Conservation (phyloP, 2,329 filamentous ascomycete species). For the Geosmithia putterillii region DNA sequence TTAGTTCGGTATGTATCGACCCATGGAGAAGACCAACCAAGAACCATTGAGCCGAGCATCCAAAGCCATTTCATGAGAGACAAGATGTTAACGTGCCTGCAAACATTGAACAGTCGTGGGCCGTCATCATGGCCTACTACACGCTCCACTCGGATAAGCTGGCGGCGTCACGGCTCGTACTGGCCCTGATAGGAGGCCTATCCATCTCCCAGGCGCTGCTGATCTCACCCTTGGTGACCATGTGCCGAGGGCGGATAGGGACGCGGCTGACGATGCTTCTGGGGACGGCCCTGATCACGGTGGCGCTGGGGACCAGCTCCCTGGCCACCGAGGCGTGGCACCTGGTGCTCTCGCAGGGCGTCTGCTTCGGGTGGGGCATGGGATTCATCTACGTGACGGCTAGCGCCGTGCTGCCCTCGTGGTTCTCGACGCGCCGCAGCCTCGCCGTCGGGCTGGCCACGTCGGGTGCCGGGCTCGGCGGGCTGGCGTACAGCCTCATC, state of each 20-base stretch:
- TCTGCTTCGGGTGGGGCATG: conserved; percentile 49
- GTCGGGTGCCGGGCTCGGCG: conserved; percentile 33
- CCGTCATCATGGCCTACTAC: conserved; percentile 45
- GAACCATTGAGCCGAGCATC: no score
- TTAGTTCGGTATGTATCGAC: conserved; percentile 18
- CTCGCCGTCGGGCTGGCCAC: conserved; percentile 45
- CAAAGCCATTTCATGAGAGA: neutral
- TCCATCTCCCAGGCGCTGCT: conserved; percentile 31
- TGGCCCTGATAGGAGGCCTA: conserved; percentile 47
- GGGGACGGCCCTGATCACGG: conserved; percentile 37
- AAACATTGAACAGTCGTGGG: conserved; percentile 25
- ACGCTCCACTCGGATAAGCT: conserved; percentile 36
- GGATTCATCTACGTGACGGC: conserved; percentile 45
- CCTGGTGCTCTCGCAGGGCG: conserved; percentile 45
- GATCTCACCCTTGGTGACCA: conserved; percentile 24
- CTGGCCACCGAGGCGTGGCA: conserved; percentile 45
- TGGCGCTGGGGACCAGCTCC: conserved; percentile 38
- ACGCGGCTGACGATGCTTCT: conserved; percentile 29
- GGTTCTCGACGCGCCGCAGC: conserved; percentile 42
- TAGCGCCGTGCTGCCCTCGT: conserved; percentile 45
- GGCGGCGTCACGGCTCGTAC: conserved; percentile 37
- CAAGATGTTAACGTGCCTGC: neutral
- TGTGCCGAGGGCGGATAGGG: conserved; percentile 15
- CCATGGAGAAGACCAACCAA: neutral
- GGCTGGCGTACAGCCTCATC: conserved; percentile 10